Evolutionary conservation across 192 early-diverging fungal species (phyloP).

Genomic region (Geranomyces variabilis): DNA sequence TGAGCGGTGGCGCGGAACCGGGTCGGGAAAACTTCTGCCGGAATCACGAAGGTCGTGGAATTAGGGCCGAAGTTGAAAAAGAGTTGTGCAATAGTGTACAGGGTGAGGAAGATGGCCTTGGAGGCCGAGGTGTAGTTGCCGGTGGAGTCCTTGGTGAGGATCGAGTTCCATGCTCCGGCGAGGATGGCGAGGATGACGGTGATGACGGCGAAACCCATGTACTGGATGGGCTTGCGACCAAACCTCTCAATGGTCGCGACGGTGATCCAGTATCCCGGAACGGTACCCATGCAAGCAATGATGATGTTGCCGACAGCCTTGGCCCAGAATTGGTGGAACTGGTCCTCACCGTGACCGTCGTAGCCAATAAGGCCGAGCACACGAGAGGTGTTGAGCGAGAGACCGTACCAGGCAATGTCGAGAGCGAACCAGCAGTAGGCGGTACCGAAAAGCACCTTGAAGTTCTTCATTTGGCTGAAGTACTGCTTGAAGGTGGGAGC

Average conservation of each 20-base stretch:
- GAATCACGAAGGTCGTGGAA: constrained; percentile 81
- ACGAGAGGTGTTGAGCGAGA: constrained; percentile 34
- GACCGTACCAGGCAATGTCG: constrained; percentile 57
- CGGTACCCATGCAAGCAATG: constrained; percentile 64
- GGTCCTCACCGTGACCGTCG: constrained; percentile 21
- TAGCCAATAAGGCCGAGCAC: constrained; percentile 33
- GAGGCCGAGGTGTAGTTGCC: constrained; percentile 13
- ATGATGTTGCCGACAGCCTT: constrained; percentile 86
- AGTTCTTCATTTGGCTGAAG: constrained; percentile 81
- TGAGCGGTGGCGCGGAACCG: constrained; percentile 75
- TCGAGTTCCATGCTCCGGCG: constrained; percentile 33
- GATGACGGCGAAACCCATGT: constrained; percentile 82
- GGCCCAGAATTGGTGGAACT: constrained; percentile 33
- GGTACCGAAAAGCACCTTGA: constrained; percentile 68
- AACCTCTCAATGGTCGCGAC: constrained; percentile 86
- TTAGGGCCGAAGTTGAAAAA: constrained; percentile 98
- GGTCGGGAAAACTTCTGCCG: constrained; percentile 75
- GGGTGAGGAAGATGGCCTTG: constrained; percentile 46
- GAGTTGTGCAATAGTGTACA: constrained; percentile 54
- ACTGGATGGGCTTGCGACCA: constrained; percentile 93
- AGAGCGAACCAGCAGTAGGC: constrained; percentile 54
- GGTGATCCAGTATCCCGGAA: constrained; percentile 96
- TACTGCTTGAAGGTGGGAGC: constrained; percentile 47
- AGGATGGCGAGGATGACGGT: constrained; percentile 72
- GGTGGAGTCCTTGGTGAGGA: constrained; percentile 3